A percentile compares a stretch with the other conserved stretches of the same genome.
These are phyloP conservation scores for Metschnikowia continentalis DNA, from an alignment of 805 yeast genomes.

Conservation along the genomic window DNA sequence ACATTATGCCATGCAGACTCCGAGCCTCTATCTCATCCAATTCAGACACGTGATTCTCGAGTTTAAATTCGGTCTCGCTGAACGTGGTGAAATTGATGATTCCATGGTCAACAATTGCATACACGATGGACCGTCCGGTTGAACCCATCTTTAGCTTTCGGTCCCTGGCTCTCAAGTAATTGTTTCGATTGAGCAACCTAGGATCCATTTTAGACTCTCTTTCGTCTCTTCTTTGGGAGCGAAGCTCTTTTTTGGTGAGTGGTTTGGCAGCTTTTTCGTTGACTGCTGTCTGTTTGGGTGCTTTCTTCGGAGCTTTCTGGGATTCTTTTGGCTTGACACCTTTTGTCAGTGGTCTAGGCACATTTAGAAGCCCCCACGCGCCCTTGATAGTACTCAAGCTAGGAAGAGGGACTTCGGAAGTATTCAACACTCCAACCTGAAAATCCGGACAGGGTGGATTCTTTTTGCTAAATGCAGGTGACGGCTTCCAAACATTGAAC, in stretches of 20 bases:
- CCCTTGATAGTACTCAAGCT: slow-evolving; percentile 36
- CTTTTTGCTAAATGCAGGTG: slow-evolving; percentile 62
- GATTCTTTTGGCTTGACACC: background rate
- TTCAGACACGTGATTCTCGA: slow-evolving; percentile 9
- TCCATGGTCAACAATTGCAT: slow-evolving; percentile 77
- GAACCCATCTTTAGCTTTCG: slow-evolving; percentile 49
- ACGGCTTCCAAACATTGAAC: slow-evolving; percentile 83
- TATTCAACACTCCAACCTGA: slow-evolving; percentile 58
- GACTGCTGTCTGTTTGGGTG: background rate
- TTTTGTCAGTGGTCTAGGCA: background rate
- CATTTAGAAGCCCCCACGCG: slow-evolving; percentile 19
- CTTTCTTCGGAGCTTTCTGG: background rate
- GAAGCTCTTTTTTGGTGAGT: slow-evolving; percentile 25
- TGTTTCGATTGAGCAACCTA: slow-evolving; percentile 21
- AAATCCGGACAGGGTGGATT: slow-evolving; percentile 71
- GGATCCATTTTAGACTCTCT: slow-evolving; percentile 26
- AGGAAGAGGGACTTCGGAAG: slow-evolving; percentile 44
- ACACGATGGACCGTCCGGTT: slow-evolving; percentile 41
- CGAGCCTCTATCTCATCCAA: slow-evolving; percentile 10
- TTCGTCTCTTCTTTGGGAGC: slow-evolving; percentile 22
- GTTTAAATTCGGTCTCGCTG: slow-evolving; percentile 47
- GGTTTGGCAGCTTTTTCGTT: background rate
- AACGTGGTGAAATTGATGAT: slow-evolving; percentile 61
- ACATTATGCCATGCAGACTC: slow-evolving; percentile 13
- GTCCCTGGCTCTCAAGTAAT: slow-evolving; percentile 31